These are phyloP conservation scores for Amanita rimosa DNA, from an alignment of 768 basidiomycete genomes.

Conservation along the genomic window DNA sequence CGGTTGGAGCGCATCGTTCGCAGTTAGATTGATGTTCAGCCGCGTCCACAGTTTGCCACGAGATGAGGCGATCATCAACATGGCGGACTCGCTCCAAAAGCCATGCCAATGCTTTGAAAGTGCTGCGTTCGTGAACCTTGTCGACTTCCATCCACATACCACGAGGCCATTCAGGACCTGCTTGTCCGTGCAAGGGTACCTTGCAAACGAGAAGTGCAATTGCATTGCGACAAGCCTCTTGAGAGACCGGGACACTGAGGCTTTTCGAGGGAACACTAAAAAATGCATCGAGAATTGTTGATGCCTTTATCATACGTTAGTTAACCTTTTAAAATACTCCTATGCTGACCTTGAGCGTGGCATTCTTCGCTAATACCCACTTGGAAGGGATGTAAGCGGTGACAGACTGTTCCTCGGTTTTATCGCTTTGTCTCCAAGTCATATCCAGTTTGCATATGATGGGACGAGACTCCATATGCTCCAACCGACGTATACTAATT, in stretches of 20 bases:
- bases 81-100: slow-evolving; percentile 73
- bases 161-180: slow-evolving; percentile 70
- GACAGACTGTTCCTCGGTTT: slow-evolving; percentile 36
- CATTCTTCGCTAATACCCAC: slow-evolving; percentile 45
- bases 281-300: slow-evolving; percentile 38
- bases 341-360: slow-evolving; percentile 42
- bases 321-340: not conserved
- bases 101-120: slow-evolving; percentile 80
- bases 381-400: slow-evolving; percentile 46
- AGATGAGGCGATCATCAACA: slow-evolving; percentile 49
- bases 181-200: slow-evolving; percentile 60
- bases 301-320: slow-evolving; percentile 29
- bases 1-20: slow-evolving; percentile 69
- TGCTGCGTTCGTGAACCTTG: slow-evolving; percentile 73
- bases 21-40: slow-evolving; percentile 43
- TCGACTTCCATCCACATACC: slow-evolving; percentile 74
- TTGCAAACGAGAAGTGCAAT: slow-evolving; percentile 69
- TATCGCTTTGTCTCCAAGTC: slow-evolving; percentile 66
- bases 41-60: slow-evolving; percentile 54
- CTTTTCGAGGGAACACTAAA: slow-evolving; percentile 53
- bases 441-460: slow-evolving; percentile 64
- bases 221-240: slow-evolving; percentile 62
- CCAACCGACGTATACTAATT: slow-evolving; percentile 61
- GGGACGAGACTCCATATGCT: slow-evolving; percentile 74
- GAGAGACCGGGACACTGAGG: slow-evolving; percentile 38